Evolutionary conservation across 1,284 basidiomycete species (phyloP).

Genomic region (Ganoderma resinaceum): DNA sequence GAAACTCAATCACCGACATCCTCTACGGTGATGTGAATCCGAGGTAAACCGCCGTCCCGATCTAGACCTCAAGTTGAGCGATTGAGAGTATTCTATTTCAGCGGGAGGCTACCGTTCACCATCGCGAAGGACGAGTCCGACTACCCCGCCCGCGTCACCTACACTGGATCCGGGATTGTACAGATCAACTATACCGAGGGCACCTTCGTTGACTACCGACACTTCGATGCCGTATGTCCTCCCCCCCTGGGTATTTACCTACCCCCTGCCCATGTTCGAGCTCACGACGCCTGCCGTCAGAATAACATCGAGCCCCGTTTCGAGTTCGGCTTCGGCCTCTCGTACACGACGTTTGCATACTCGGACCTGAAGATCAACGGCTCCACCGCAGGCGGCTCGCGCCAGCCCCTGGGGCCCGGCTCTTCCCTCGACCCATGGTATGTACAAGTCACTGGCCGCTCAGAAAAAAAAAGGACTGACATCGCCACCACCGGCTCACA

Average conservation of each 20-base stretch:
- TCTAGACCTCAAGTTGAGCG: neutral
- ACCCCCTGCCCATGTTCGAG: neutral
- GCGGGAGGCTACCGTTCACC: slow-evolving; percentile 79
- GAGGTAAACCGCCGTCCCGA: neutral
- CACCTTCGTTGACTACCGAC: slow-evolving; percentile 77
- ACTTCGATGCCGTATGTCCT: slow-evolving; percentile 75
- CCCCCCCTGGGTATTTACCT: slow-evolving; percentile 16
- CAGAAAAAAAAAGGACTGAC: no score
- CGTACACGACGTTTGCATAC: slow-evolving; percentile 50
- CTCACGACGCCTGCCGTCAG: slow-evolving; percentile 15
- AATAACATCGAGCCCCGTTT: slow-evolving; percentile 43
- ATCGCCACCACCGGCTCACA: no score
- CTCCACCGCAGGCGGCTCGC: slow-evolving; percentile 37
- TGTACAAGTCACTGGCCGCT: no score
- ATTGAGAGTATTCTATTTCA: neutral
- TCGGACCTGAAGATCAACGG: slow-evolving; percentile 38
- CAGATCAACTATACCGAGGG: slow-evolving; percentile 66
- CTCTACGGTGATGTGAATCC: slow-evolving; percentile 57
- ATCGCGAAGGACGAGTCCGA: slow-evolving; percentile 73
- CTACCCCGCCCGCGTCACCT: slow-evolving; percentile 65
- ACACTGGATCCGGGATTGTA: slow-evolving; percentile 39
- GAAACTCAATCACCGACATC: slow-evolving; percentile 60
- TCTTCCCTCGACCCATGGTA: slow-evolving; percentile 42
- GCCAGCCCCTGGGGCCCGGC: slow-evolving; percentile 37
- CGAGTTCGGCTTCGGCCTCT: slow-evolving; percentile 51